A percentile compares a stretch with the other conserved stretches of the same genome.
phyloP scores from a whole-genome alignment of 225 moss, liverwort and hornwort genomes.

The Pseudoscleropodium purum region DNA sequence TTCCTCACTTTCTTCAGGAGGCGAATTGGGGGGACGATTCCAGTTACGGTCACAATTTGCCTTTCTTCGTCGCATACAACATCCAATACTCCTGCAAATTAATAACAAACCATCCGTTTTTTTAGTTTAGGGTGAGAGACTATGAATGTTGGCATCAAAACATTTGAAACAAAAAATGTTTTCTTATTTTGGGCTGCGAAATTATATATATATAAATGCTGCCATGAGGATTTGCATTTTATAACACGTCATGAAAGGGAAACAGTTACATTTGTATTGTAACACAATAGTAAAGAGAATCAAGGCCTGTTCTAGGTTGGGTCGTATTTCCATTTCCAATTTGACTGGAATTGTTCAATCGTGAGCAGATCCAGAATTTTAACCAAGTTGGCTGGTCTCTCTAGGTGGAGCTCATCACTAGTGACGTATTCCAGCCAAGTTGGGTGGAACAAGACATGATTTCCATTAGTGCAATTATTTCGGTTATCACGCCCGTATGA shows the following conservation, averaged over 20 bases:
- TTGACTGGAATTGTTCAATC: not conserved
- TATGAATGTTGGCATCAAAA: not conserved
- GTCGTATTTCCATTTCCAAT: not conserved
- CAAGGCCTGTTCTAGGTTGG: not conserved
- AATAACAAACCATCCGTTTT: not conserved
- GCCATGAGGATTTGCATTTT: not conserved
- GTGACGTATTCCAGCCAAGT: too few species aligned
- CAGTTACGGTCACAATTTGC: conserved; percentile 18
- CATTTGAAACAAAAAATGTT: too few species aligned
- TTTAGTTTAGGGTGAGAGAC: not conserved
- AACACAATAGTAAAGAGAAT: too few species aligned
- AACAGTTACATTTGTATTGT: not conserved
- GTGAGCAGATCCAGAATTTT: not conserved
- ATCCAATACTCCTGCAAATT: conserved; percentile 13
- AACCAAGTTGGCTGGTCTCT: not conserved
- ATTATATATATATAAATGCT: too few species aligned
- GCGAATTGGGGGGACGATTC: conserved; percentile 1
- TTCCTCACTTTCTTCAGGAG: conserved; percentile 26
- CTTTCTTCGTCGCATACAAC: conserved; percentile 16
- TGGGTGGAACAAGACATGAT: not conserved
- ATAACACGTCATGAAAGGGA: not conserved
- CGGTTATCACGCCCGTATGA: not conserved
- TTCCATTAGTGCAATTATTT: not conserved
- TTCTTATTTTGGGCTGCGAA: not conserved
- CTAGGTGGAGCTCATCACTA: not conserved